phyloP scores from a whole-genome alignment of 805 yeast genomes.

The Candida rishiriensis region DNA sequence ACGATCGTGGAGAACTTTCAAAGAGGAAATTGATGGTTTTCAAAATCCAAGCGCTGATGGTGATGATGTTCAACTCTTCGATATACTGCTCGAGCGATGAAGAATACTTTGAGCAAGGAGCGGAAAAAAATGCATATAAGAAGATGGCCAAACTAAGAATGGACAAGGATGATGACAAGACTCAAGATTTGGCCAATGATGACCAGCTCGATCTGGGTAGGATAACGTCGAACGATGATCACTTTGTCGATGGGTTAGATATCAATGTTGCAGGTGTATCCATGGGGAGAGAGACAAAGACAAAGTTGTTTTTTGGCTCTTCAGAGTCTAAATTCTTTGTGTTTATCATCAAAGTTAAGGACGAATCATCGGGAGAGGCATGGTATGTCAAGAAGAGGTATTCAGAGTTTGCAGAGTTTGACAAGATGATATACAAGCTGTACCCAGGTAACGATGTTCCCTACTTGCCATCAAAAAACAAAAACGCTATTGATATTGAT shows the following conservation, averaged over 20 bases:
- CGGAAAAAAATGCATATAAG: slow-evolving; percentile 36
- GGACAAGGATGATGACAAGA: slow-evolving; percentile 11
- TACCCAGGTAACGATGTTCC: slow-evolving; percentile 68
- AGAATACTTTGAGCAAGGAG: slow-evolving; percentile 38
- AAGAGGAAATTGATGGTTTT: slow-evolving; percentile 60
- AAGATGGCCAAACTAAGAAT: slow-evolving; percentile 29
- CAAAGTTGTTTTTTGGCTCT: slow-evolving; percentile 19
- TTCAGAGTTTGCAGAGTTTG: slow-evolving; percentile 59
- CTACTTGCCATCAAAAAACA: slow-evolving; percentile 29
- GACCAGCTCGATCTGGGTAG: slow-evolving; percentile 27
- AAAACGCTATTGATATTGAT: slow-evolving; percentile 17
- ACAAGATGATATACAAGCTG: slow-evolving; percentile 42
- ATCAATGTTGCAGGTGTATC: slow-evolving; percentile 69
- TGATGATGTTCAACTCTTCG: slow-evolving; percentile 72
- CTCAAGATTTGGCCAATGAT: neutral
- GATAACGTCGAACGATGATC: slow-evolving; percentile 34
- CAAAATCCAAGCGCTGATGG: slow-evolving; percentile 57
- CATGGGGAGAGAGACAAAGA: slow-evolving; percentile 23
- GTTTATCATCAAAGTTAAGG: slow-evolving; percentile 46
- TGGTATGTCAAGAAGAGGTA: slow-evolving; percentile 60
- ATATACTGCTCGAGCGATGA: slow-evolving; percentile 57
- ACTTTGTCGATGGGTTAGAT: slow-evolving; percentile 51
- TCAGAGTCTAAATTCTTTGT: slow-evolving; percentile 29
- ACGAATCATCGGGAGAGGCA: slow-evolving; percentile 28
- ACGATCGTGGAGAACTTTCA: slow-evolving; percentile 71